A percentile compares a stretch with the other conserved stretches of the same genome.
These are phyloP conservation scores for Trichoderma sp. DNA, from an alignment of 2,329 filamentous ascomycete species.

Conservation along the genomic window DNA sequence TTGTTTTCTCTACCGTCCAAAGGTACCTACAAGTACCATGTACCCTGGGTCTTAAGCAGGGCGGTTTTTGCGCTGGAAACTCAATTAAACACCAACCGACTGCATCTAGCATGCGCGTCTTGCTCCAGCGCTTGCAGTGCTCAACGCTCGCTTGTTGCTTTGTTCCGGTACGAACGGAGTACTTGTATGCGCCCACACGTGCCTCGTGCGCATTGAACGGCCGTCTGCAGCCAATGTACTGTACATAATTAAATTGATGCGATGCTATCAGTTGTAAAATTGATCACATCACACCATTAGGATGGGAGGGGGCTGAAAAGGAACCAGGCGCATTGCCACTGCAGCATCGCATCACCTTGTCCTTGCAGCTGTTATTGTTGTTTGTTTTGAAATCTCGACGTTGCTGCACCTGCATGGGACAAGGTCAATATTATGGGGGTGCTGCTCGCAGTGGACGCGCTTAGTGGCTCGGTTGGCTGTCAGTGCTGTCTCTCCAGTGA, in stretches of 20 bases:
- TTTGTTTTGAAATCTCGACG: conserved; percentile 12
- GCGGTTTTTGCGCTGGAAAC: neutral
- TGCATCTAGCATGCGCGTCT: neutral
- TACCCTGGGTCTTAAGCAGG: neutral
- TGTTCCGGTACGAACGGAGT: neutral
- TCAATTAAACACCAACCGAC: neutral
- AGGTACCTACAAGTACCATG: neutral
- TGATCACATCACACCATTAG: neutral
- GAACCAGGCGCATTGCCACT: neutral
- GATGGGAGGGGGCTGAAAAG: neutral
- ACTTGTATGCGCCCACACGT: neutral
- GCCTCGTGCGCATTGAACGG: neutral
- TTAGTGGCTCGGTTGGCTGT: conserved; percentile 12
- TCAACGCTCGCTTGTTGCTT: neutral
- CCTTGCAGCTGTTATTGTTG: neutral
- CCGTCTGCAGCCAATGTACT: neutral
- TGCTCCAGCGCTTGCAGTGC: neutral
- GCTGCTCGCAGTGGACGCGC: conserved; percentile 3
- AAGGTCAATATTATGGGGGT: conserved; percentile 12
- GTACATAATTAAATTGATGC: neutral
- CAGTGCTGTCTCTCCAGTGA: neutral
- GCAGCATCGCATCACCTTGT: neutral
- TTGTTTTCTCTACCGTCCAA: neutral
- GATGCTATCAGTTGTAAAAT: neutral
- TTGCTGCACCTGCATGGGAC: conserved; percentile 3